Percentiles rank a stretch among this genome's conserved stretches.
Conservation (phyloP, 148 eudicot genomes). For the Rhododendron mucronatum region DNA sequence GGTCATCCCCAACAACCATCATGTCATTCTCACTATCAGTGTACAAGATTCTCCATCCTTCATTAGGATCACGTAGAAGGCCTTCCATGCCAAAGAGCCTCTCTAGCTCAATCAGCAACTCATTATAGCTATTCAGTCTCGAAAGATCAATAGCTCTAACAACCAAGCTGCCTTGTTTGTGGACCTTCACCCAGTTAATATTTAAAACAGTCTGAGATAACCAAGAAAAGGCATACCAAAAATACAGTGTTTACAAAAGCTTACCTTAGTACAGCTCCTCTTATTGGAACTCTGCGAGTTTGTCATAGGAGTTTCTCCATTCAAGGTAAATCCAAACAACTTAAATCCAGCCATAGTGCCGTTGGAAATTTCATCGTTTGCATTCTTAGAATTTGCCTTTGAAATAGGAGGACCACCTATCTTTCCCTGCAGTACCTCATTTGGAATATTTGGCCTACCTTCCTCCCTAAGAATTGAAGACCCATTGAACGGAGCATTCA, state of each 20-base stretch:
- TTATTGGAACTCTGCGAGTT: conserved; percentile 48
- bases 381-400: conserved; percentile 22
- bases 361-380: conserved; percentile 27
- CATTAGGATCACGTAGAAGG: conserved; percentile 54
- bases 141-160: conserved; percentile 87
- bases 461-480: conserved; percentile 27
- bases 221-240: not conserved
- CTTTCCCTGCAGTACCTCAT: conserved; percentile 29
- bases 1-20: conserved; percentile 95
- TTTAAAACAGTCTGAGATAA: not conserved
- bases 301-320: conserved; percentile 35
- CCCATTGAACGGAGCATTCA: conserved; percentile 17
- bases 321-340: conserved; percentile 67
- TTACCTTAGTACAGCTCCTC: conserved; percentile 91
- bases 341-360: conserved; percentile 38
- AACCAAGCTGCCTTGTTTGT: conserved; percentile 91
- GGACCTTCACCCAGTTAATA: conserved; percentile 48
- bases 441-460: conserved; percentile 22
- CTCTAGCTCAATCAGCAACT: conserved; percentile 64
- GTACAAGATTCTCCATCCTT: conserved; percentile 80
- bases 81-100: conserved; percentile 82
- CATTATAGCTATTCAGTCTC: conserved; percentile 51
- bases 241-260: conserved; percentile 1
- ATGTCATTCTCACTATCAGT: conserved; percentile 80
- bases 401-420: conserved; percentile 17